Evolutionary conservation across 768 basidiomycete genomes (phyloP), one percentile per base, ranked within the genome.

Genomic region (Mycena rosella): DNA sequence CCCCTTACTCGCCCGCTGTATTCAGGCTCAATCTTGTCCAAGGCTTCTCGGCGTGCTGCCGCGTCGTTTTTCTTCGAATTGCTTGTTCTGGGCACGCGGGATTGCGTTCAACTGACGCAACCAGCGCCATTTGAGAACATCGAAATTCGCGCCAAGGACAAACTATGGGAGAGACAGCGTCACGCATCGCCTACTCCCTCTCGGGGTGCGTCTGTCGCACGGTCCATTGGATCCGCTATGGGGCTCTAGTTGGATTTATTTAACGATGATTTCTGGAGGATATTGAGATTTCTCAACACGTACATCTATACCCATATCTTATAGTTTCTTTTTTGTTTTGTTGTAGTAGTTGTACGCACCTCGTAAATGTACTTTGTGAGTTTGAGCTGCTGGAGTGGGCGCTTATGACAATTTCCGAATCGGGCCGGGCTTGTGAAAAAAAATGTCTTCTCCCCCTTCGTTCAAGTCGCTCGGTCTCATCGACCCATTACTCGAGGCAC

Each of bases 51-150:
- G 52, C 89, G 95, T 45, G 98, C 96, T 15, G 96, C 97, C 1
- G 89, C 97, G 1, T 91, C 95, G 2, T 98, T 99, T 84, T 99
- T 99, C 86, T 99, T 99, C 76, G 98, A 99, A 78, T 80, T 98
- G 36, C 90, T 99, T 30, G 95, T 99, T 2, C 88, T 99, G 1
- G 91, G 95, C 13, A 98, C 97, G 5, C 91, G 94, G 36, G 96
- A 98, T 77, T 96, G 93, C 75, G 83, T 99, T 72, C 89, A 92
- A 72, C 79, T 99, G 48, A 80, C 88, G 9, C 98, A 99, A 77
- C 73, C 76, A 7, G 83, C 82, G 10, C 83, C 95, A 0, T 98
- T 95, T 74, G 92, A 90, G 68, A 95, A 97, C 78, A 98, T 99
- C 63, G 87, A 92, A 73, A 83, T 98, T 34, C 81, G 85, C 13